Percentiles rank a stretch among this genome's conserved stretches.
Evolutionary conservation across 2,329 filamentous ascomycete genomes (phyloP).

Genomic region (Diplodia mutila): DNA sequence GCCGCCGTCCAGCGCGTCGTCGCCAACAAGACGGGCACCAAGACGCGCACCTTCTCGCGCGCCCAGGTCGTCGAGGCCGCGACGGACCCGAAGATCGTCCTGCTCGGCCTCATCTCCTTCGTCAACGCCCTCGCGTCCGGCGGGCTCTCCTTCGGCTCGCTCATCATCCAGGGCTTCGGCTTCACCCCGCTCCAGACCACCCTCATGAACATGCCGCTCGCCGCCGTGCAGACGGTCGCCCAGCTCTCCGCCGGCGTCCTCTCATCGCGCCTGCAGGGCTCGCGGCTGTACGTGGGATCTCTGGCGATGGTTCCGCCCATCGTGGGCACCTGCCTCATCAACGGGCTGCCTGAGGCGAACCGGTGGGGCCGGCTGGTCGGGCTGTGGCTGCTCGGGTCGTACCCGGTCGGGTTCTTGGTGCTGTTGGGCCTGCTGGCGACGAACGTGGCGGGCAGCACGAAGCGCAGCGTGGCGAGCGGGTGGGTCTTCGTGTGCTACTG

Average conservation of each 20-base stretch:
- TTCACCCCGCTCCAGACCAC: constrained; percentile 61
- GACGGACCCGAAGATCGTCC: constrained; percentile 61
- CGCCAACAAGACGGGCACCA: constrained; percentile 49
- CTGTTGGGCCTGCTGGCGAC: constrained; percentile 65
- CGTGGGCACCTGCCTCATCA: constrained; percentile 58
- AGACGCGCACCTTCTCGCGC: constrained; percentile 55
- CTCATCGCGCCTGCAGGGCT: constrained; percentile 60
- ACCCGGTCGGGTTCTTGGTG: constrained; percentile 63
- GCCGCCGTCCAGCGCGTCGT: constrained; percentile 60
- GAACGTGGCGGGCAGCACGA: constrained; percentile 71
- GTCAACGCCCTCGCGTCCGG: constrained; percentile 48
- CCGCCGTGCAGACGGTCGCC: constrained; percentile 62
- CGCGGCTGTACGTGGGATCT: constrained; percentile 53
- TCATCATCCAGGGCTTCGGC: constrained; percentile 63
- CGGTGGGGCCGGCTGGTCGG: constrained; percentile 59
- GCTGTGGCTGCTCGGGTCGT: constrained; percentile 64
- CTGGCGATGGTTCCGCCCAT: constrained; percentile 62
- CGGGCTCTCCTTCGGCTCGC: constrained; percentile 61
- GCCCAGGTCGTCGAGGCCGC: constrained; percentile 55
- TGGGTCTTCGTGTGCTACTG: constrained; percentile 68
- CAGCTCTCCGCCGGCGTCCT: constrained; percentile 63
- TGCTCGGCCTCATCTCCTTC: constrained; percentile 48
- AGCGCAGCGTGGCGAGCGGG: constrained; percentile 68
- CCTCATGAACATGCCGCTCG: constrained; percentile 65
- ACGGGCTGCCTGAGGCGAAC: constrained; percentile 52